Conservation (phyloP, 768 basidiomycete species). For the Trichaptum fuscoviolaceum region DNA sequence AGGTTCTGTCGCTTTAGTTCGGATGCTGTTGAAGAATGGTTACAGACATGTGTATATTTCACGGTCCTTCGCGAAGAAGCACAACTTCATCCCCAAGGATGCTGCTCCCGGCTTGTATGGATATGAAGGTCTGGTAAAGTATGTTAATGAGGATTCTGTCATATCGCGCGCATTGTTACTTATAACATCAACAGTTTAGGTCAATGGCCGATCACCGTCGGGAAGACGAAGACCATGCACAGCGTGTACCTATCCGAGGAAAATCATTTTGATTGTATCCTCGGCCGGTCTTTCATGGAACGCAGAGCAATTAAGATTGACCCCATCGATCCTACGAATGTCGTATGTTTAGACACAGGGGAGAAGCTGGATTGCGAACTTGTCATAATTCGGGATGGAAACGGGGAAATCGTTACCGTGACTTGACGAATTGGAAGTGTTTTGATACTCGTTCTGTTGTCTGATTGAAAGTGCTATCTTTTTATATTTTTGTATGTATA, state of each 20-base stretch:
- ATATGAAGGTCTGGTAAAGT: slow-evolving; percentile 83
- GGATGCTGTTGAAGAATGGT: slow-evolving; percentile 90
- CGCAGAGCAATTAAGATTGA: slow-evolving; percentile 74
- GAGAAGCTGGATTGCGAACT: slow-evolving; percentile 90
- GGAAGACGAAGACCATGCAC: slow-evolving; percentile 32
- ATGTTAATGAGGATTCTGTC: slow-evolving; percentile 10
- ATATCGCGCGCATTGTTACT: neutral
- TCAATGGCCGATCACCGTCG: slow-evolving; percentile 77
- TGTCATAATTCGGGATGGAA: slow-evolving; percentile 87
- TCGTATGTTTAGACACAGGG: slow-evolving; percentile 88
- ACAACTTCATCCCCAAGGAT: slow-evolving; percentile 84
- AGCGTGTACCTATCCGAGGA: slow-evolving; percentile 90
- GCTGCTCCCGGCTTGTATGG: slow-evolving; percentile 89
- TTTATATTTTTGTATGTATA: too few relatives aligned
- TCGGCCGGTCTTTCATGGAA: slow-evolving; percentile 45
- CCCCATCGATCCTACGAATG: slow-evolving; percentile 79
- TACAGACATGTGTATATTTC: slow-evolving; percentile 95
- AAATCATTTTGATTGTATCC: slow-evolving; percentile 91
- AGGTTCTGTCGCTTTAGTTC: slow-evolving; percentile 41
- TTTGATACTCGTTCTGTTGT: neutral
- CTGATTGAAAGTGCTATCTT: neutral
- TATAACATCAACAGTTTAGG: slow-evolving; percentile 45
- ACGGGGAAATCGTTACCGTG: slow-evolving; percentile 85
- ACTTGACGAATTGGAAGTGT: slow-evolving; percentile 39
- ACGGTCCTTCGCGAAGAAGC: slow-evolving; percentile 81